Conservation (phyloP, 2,329 filamentous ascomycete genomes). For the Diaporthe caulivora region DNA sequence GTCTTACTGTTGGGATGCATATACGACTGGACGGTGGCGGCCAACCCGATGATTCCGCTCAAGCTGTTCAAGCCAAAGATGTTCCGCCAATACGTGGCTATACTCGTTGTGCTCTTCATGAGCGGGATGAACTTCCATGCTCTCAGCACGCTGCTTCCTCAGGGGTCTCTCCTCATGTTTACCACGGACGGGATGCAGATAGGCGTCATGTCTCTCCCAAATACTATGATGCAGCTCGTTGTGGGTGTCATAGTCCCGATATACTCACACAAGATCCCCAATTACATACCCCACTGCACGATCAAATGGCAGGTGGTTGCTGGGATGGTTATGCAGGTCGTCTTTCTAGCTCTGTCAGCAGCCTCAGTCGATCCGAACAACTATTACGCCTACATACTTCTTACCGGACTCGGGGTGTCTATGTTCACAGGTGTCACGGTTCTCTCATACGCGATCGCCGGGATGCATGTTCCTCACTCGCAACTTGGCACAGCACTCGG, state of each 20-base stretch:
- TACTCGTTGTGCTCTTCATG: conserved; percentile 28
- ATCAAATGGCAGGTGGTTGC: conserved; percentile 33
- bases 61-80: conserved; percentile 30
- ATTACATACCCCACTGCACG: conserved; percentile 24
- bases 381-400: conserved; percentile 25
- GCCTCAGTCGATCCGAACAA: conserved; percentile 30
- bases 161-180: conserved; percentile 21
- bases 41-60: conserved; percentile 27
- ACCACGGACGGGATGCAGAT: conserved; percentile 28
- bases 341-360: conserved; percentile 25
- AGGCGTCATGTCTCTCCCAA: conserved; percentile 25
- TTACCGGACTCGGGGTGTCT: conserved; percentile 16
- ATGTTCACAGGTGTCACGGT: conserved; percentile 29
- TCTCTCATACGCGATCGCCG: conserved; percentile 29
- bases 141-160: conserved; percentile 11
- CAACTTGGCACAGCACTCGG: conserved; percentile 28
- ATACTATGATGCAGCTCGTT: not conserved
- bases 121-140: conserved; percentile 31
- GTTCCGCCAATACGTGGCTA: conserved; percentile 27
- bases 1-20: not conserved
- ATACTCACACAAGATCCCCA: conserved; percentile 3
- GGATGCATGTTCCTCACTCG: conserved; percentile 31
- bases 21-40: conserved; percentile 30
- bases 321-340: conserved; percentile 21
- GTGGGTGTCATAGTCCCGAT: conserved; percentile 11